phyloP scores from a whole-genome alignment of 176 grass and related monocot species.

The Aegilops bicornis region DNA sequence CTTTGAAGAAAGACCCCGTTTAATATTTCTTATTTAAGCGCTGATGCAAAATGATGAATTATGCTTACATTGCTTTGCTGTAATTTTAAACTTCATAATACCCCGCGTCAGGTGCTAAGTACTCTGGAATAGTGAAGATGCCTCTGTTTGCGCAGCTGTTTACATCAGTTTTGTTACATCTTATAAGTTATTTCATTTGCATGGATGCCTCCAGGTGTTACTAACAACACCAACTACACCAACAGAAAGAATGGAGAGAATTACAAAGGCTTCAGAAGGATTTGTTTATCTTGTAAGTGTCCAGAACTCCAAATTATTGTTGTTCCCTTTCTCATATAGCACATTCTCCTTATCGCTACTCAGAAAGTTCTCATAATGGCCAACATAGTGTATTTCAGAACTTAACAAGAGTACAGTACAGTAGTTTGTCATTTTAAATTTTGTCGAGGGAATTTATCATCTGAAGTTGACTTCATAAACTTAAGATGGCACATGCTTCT shows the following conservation, averaged over 20 bases:
- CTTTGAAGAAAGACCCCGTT: background rate
- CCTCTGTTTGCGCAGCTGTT: background rate
- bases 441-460: background rate
- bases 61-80: background rate
- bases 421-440: background rate
- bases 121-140: background rate
- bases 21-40: background rate
- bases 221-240: slow-evolving; percentile 98
- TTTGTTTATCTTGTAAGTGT: slow-evolving; percentile 91
- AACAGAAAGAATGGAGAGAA: slow-evolving; percentile 92
- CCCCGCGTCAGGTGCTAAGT: background rate
- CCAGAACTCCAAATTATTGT: background rate
- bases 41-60: background rate
- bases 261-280: slow-evolving; percentile 85
- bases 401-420: slow-evolving; percentile 7
- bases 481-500: background rate
- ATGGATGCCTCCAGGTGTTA: slow-evolving; percentile 66
- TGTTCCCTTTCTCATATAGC: background rate
- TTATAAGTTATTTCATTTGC: slow-evolving; percentile 24
- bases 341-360: background rate
- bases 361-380: background rate
- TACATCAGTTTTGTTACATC: slow-evolving; percentile 7
- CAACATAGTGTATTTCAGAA: slow-evolving; percentile 5
- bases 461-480: background rate
- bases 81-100: background rate